Conservation (phyloP, 257 asterid species). For the Petunia axillaris region DNA sequence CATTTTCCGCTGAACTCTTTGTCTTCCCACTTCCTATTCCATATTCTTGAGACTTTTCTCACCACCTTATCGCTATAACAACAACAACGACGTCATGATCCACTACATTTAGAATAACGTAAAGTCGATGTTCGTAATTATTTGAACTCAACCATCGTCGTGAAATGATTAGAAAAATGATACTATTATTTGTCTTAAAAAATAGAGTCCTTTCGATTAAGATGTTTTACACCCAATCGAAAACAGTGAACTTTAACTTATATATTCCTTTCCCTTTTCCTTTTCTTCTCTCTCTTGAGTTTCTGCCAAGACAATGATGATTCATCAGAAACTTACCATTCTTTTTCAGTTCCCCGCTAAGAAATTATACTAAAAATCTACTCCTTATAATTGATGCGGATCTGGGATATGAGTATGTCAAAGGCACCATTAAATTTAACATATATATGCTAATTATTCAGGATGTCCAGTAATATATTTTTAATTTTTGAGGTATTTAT, state of each 20-base stretch:
- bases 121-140: background rate
- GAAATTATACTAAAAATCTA: too few species aligned
- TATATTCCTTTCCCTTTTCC: background rate
- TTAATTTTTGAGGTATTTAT: too few species aligned
- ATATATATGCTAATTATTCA: too few species aligned
- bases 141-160: background rate
- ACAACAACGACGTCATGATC: slow-evolving; percentile 21
- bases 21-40: background rate
- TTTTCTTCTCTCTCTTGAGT: background rate
- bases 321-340: background rate
- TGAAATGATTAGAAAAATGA: slow-evolving; percentile 21
- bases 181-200: background rate
- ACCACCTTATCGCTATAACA: background rate
- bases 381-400: too few species aligned
- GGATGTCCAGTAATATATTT: too few species aligned
- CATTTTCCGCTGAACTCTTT: background rate
- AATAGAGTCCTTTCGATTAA: background rate
- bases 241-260: background rate
- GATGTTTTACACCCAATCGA: background rate
- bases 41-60: background rate
- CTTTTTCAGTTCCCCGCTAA: background rate
- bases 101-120: background rate
- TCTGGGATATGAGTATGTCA: too few species aligned
- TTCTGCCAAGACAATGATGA: background rate
- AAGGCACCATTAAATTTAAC: too few species aligned